phyloP scores from a whole-genome alignment of 257 asterid species.

The Schizonepeta tenuifolia region DNA sequence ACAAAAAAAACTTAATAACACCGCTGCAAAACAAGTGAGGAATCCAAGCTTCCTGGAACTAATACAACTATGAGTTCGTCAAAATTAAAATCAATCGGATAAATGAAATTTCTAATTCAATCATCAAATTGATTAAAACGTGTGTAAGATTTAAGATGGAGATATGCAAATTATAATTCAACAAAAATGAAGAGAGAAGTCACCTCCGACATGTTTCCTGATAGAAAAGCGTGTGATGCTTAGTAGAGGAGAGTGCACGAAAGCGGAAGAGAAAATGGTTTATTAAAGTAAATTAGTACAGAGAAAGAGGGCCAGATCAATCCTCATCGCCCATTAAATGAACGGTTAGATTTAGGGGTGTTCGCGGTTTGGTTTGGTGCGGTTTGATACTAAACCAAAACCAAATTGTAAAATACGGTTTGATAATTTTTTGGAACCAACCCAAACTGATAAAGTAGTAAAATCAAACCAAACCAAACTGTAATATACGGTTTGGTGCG shows the following conservation, averaged over 20 bases:
- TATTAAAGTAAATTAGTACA: constrained; percentile 18
- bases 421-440: no score
- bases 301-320: constrained; percentile 44
- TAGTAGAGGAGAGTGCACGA: constrained; percentile 30
- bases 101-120: neutral
- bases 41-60: neutral
- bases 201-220: constrained; percentile 50
- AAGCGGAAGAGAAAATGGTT: constrained; percentile 26
- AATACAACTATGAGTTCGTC: neutral
- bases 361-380: no score
- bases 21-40: constrained; percentile 16
- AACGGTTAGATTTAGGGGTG: constrained; percentile 49
- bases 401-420: no score
- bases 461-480: no score
- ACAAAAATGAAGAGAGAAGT: constrained; percentile 1
- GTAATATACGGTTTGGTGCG: no score
- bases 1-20: neutral
- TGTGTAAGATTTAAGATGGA: neutral
- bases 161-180: neutral
- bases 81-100: constrained; percentile 6
- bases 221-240: constrained; percentile 36
- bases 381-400: no score
- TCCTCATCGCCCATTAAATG: constrained; percentile 42
- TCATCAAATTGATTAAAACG: neutral
- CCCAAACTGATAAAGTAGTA: no score